Evolutionary conservation across 306 rosid species (phyloP), one percentile per base, ranked within the genome.

Genomic region (Cicer pinnatifidum): DNA sequence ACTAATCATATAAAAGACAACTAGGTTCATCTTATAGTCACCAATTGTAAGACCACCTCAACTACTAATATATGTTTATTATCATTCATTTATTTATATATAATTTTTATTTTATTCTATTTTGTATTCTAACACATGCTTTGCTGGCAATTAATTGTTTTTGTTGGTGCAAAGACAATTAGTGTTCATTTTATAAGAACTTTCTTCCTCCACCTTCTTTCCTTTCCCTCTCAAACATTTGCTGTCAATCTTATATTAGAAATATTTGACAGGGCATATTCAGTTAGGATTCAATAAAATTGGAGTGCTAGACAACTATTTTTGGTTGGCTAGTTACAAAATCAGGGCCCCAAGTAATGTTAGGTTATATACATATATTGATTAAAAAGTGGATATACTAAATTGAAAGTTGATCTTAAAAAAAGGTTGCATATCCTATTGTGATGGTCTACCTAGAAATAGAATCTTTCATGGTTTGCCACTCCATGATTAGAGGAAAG

Each of bases 251-350:
- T 72, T 72, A 45, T 9, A 67, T 40, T 35, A 56, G 20, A 67
- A 54, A 58, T 48, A 67, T 72, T 58, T 72, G 82, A 82, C 85
- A 77, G 81, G 72, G 76, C 56, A 82, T 72, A 35, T 59, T 72
- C 48, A 41, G 76, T 54, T 77, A 73, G 76, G 75, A 50, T 47
- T 47, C 72, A 64, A 70, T 40, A 59, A 58, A 38, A 46, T 60
- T 56, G 8, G 56, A 67, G 77, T 72, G 84, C 54, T 69, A 6
- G 71, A 80, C 84, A 84, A 77, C 85, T 84, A 69, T 81, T 69
- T 62, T 41, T 80, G 74, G 87, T 69, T 69, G 76, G 81, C 63
- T 60, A 8, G 15, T 17, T 73, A 38, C 75, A 54, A 45, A 71
- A 62, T 64, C 28, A 17, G 40, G 64, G 46, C 15, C 72, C 81